These are phyloP conservation scores for Ogataea methylovora DNA, from an alignment of 805 yeast genomes.

Conservation along the genomic window DNA sequence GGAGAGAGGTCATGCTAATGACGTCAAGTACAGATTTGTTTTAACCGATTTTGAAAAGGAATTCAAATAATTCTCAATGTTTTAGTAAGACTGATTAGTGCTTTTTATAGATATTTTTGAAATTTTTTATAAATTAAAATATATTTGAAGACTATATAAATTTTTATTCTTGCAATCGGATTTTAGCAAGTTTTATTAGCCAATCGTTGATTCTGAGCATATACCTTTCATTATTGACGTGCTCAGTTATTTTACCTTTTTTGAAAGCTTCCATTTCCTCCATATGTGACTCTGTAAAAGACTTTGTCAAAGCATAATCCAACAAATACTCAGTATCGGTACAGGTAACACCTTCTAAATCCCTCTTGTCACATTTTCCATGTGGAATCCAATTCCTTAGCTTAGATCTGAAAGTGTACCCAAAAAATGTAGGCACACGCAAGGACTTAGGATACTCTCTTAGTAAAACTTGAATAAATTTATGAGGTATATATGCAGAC, in stretches of 20 bases:
- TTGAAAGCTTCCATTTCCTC: neutral
- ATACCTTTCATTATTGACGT: too few species aligned
- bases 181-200: neutral
- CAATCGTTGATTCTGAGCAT: neutral
- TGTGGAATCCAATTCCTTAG: constrained; percentile 18
- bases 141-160: too few species aligned
- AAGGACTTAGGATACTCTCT: constrained; percentile 29
- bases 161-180: too few species aligned
- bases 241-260: neutral
- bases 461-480: constrained; percentile 24
- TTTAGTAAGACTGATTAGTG: too few species aligned
- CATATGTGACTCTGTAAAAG: neutral
- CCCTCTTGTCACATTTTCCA: constrained; percentile 11
- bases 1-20: constrained; percentile 44
- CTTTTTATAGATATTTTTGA: too few species aligned
- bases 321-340: constrained; percentile 17
- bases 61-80: too few species aligned
- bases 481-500: constrained; percentile 36
- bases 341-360: constrained; percentile 20
- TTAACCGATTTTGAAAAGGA: constrained; percentile 47
- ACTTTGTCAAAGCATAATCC: constrained; percentile 20
- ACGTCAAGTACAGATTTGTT: constrained; percentile 58
- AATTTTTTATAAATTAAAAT: too few species aligned
- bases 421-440: constrained; percentile 10
- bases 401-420: constrained; percentile 16